Percentiles rank a stretch among this genome's conserved stretches.
These are phyloP conservation scores for Podaxis sp. DNA, from an alignment of 768 basidiomycete species.

Conservation along the genomic window DNA sequence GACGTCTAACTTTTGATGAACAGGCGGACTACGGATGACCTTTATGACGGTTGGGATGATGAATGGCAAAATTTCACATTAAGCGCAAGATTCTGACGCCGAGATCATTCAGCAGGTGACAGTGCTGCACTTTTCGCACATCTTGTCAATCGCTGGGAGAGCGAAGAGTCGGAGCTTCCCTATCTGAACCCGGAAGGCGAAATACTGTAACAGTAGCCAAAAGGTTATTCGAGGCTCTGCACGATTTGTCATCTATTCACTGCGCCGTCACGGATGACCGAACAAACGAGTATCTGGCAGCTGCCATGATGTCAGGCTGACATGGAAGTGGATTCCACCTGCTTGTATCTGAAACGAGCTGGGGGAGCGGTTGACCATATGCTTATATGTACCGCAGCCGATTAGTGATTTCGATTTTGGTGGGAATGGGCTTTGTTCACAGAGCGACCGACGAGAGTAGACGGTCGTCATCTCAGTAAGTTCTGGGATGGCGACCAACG, in stretches of 20 bases:
- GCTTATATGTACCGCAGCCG: background rate
- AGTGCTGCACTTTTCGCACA: background rate
- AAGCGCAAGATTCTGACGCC: background rate
- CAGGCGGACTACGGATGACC: background rate
- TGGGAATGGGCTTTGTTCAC: background rate
- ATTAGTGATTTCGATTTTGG: background rate
- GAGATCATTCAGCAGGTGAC: background rate
- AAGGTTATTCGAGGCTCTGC: background rate
- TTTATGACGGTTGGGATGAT: background rate
- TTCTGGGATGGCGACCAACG: no score
- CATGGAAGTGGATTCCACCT: background rate
- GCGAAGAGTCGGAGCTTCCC: background rate
- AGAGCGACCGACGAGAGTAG: background rate
- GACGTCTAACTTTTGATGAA: background rate
- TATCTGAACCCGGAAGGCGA: background rate
- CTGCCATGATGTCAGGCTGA: constrained; percentile 8
- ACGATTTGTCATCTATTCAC: background rate
- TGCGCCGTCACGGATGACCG: background rate
- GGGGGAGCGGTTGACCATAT: background rate
- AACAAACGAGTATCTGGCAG: background rate
- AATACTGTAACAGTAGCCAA: background rate
- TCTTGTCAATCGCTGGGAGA: background rate
- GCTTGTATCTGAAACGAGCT: background rate
- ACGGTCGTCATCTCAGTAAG: no score
- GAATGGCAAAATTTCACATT: background rate